phyloP scores from a whole-genome alignment of 768 basidiomycete genomes.

The Clitopilus hobsonii region DNA sequence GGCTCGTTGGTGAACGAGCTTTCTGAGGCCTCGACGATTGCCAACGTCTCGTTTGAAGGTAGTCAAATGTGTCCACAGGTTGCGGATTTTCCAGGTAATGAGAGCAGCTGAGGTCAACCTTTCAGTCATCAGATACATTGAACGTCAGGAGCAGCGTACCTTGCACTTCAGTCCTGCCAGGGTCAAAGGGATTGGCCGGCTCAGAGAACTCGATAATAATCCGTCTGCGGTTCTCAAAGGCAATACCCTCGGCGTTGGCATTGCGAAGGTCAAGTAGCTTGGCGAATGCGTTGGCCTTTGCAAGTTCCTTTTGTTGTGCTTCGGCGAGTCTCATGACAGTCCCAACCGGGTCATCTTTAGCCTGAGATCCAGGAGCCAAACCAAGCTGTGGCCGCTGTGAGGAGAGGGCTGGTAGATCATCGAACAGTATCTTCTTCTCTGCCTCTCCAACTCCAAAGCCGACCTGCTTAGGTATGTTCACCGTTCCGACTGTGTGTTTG shows the following conservation, averaged over 20 bases:
- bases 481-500: conserved; percentile 26
- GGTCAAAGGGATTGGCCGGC: conserved; percentile 59
- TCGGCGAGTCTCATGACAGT: background rate
- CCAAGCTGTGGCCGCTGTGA: conserved; percentile 21
- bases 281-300: conserved; percentile 55
- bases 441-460: conserved; percentile 62
- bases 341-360: background rate
- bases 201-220: conserved; percentile 78
- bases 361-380: conserved; percentile 1
- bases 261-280: conserved; percentile 80
- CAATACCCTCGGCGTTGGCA: conserved; percentile 81
- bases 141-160: conserved; percentile 39
- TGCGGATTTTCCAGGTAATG: conserved; percentile 81
- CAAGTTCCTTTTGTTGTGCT: conserved; percentile 28
- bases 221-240: conserved; percentile 79
- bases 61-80: conserved; percentile 69
- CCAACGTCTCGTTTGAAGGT: conserved; percentile 69
- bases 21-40: conserved; percentile 72
- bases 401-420: conserved; percentile 55
- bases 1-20: conserved; percentile 78
- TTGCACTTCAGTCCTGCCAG: conserved; percentile 88
- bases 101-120: conserved; percentile 62
- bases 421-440: conserved; percentile 63
- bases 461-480: conserved; percentile 46
- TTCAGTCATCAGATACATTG: background rate